These are phyloP conservation scores for Pholiota adiposa DNA, from an alignment of 1,284 basidiomycete species.

Conservation along the genomic window DNA sequence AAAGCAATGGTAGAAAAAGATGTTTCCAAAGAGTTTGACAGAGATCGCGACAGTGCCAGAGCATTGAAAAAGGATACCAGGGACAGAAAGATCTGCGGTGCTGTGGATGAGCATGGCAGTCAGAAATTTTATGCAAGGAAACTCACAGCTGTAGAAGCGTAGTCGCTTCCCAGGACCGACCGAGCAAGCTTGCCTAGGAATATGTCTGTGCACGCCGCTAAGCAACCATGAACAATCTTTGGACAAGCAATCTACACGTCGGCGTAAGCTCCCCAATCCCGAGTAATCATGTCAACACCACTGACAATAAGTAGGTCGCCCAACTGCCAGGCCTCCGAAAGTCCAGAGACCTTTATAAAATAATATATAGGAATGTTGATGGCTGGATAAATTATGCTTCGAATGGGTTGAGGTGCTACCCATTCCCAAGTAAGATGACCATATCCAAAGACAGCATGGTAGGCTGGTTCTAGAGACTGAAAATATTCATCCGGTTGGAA, in stretches of 20 bases:
- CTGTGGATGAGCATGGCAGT: background rate
- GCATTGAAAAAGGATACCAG: conserved; percentile 88
- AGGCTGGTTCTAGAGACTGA: conserved; percentile 93
- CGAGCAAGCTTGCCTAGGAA: conserved; percentile 69
- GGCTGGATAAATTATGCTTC: conserved; percentile 74
- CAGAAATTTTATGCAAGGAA: background rate
- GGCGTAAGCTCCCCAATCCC: conserved; percentile 19
- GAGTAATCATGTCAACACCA: conserved; percentile 22
- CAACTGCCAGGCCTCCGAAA: conserved; percentile 48
- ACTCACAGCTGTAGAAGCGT: conserved; percentile 70
- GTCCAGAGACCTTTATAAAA: conserved; percentile 57
- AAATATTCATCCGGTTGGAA: conserved; percentile 99
- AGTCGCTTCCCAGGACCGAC: conserved; percentile 60
- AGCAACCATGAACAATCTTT: conserved; percentile 76
- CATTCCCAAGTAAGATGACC: conserved; percentile 98
- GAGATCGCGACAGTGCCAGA: conserved; percentile 83
- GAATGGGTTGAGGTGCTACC: conserved; percentile 69
- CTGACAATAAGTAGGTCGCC: conserved; percentile 59
- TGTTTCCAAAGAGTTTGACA: conserved; percentile 95
- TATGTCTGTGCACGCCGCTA: conserved; percentile 86
- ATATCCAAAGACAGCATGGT: conserved; percentile 88
- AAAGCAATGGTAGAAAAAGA: conserved; percentile 83
- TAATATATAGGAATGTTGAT: conserved; percentile 83
- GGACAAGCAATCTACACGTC: conserved; percentile 65
- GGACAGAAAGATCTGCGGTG: conserved; percentile 59